Evolutionary conservation across 805 yeast genomes (phyloP).

Genomic region (Brettanomyces sp.): DNA sequence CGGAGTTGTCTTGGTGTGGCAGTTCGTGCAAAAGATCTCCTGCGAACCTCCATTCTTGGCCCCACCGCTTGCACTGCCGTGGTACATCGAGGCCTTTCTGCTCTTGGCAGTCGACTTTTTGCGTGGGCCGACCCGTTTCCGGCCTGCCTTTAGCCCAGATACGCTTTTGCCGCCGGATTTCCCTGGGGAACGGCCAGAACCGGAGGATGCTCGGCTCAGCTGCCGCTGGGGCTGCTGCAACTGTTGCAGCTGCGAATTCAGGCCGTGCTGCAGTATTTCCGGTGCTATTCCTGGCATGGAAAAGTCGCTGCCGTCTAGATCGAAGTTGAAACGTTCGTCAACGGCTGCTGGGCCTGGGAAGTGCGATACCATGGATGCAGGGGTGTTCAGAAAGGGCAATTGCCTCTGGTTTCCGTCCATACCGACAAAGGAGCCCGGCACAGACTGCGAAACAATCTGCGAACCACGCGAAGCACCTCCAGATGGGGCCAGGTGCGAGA

Average conservation of each 20-base stretch:
- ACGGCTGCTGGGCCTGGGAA: neutral
- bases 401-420: neutral
- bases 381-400: neutral
- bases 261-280: neutral
- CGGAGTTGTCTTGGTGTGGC: constrained; percentile 89
- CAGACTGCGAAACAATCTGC: neutral
- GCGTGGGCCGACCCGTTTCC: neutral
- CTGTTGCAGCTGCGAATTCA: too few relatives aligned
- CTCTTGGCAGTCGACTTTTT: neutral
- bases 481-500: neutral
- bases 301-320: neutral
- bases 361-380: neutral
- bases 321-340: neutral
- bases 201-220: too few relatives aligned
- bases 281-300: neutral
- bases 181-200: too few relatives aligned
- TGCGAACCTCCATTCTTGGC: neutral
- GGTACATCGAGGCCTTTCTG: neutral
- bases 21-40: constrained; percentile 58
- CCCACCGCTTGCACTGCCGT: neutral
- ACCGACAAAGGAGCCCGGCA: neutral
- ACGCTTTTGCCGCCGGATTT: neutral
- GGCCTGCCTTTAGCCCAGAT: neutral
- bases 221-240: too few relatives aligned
- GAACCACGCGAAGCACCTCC: neutral